Conservation (phyloP, 352 stramenopile genomes). For the Phytophthora macrochlamydospora region DNA sequence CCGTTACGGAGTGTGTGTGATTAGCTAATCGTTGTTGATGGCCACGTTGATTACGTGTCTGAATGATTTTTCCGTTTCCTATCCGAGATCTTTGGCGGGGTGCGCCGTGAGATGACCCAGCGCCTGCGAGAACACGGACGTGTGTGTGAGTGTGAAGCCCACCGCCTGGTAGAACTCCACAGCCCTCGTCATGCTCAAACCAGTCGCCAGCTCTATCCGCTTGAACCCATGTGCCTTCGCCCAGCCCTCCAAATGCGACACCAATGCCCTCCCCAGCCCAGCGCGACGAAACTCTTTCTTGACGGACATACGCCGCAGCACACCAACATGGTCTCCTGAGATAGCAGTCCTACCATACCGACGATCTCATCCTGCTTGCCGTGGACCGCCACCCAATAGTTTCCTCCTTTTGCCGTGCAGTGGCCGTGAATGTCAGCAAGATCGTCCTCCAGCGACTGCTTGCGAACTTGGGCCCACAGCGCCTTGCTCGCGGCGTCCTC, state of each 20-base stretch:
- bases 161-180: slow-evolving; percentile 36
- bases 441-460: slow-evolving; percentile 31
- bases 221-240: slow-evolving; percentile 21
- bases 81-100: slow-evolving; percentile 17
- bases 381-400: slow-evolving; percentile 44
- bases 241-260: slow-evolving; percentile 39
- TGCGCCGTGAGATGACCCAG: slow-evolving; percentile 27
- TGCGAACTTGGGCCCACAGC: slow-evolving; percentile 26
- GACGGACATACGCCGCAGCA: slow-evolving; percentile 49
- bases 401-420: slow-evolving; percentile 29
- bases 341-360: slow-evolving; percentile 42
- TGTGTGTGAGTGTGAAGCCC: slow-evolving; percentile 33
- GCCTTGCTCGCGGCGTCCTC: slow-evolving; percentile 27
- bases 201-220: slow-evolving; percentile 37
- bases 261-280: slow-evolving; percentile 31
- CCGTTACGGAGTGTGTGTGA: too few species aligned
- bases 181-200: slow-evolving; percentile 26
- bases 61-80: background rate
- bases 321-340: slow-evolving; percentile 25
- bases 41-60: background rate
- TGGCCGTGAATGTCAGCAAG: slow-evolving; percentile 34
- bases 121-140: slow-evolving; percentile 23
- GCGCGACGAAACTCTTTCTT: slow-evolving; percentile 31
- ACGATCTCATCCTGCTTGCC: slow-evolving; percentile 12
- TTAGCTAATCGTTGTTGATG: background rate